phyloP scores from a whole-genome alignment of 2,329 filamentous ascomycete species.

The Cercospora sp. region DNA sequence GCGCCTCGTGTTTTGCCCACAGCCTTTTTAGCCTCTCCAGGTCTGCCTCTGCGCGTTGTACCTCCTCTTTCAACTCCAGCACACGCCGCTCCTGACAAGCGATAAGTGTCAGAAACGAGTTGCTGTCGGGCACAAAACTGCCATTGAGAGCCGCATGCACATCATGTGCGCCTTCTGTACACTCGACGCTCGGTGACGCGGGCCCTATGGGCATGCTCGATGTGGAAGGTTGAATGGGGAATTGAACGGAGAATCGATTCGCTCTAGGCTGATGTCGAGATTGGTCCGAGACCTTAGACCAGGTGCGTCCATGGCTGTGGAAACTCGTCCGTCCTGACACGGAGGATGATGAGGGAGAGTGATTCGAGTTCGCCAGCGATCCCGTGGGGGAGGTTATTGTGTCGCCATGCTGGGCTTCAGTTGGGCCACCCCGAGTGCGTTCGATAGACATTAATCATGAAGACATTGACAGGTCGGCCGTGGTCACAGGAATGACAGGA shows the following conservation, averaged over 20 bases:
- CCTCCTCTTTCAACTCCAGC: conserved; percentile 84
- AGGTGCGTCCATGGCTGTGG: conserved; percentile 33
- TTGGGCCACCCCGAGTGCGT: conserved; percentile 14
- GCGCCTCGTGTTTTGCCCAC: conserved; percentile 75
- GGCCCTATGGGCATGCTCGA: conserved; percentile 36
- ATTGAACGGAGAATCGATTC: conserved; percentile 53
- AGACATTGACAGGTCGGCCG: conserved; percentile 9
- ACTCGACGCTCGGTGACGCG: conserved; percentile 38
- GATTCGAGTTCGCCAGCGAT: conserved; percentile 25
- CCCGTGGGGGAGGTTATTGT: conserved; percentile 16
- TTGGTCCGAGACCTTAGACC: conserved; percentile 32
- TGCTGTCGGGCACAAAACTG: conserved; percentile 11
- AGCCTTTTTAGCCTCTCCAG: conserved; percentile 76
- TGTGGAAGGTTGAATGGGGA: conserved; percentile 47
- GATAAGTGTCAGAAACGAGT: conserved; percentile 78
- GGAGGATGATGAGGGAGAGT: conserved; percentile 16
- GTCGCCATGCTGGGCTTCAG: conserved; percentile 19
- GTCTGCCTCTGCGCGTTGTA: conserved; percentile 77
- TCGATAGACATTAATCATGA: conserved; percentile 22
- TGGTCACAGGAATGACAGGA: conserved; percentile 7
- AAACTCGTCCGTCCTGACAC: conserved; percentile 26
- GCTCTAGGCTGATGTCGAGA: conserved; percentile 21
- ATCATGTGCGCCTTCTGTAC: conserved; percentile 21
- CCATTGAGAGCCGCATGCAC: conserved; percentile 12
- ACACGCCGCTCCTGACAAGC: conserved; percentile 90